phyloP scores from a whole-genome alignment of 2,329 filamentous ascomycete genomes.

The Claviceps fusiformis region DNA sequence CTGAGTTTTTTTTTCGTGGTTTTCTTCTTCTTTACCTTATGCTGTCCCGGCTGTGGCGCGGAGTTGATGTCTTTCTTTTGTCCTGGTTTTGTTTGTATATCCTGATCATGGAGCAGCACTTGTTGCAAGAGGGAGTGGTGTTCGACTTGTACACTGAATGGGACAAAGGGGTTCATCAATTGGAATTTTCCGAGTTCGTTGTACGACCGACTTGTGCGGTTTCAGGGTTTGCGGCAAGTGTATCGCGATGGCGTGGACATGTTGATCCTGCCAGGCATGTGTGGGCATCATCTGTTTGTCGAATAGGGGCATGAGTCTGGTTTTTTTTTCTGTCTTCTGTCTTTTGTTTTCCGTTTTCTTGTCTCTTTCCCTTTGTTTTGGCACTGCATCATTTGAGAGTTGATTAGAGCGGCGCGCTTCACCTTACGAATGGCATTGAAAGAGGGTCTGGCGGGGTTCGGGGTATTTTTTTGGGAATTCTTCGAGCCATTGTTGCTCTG shows the following conservation, averaged over 20 bases:
- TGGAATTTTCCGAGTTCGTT: slow-evolving; percentile 13
- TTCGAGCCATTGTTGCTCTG: slow-evolving; percentile 20
- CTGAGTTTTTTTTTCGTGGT: slow-evolving; percentile 7
- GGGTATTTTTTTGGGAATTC: slow-evolving; percentile 18
- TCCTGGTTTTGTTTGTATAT: not conserved
- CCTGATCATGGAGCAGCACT: slow-evolving; percentile 1
- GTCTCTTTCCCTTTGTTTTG: not conserved
- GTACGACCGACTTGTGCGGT: not conserved
- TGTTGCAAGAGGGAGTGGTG: slow-evolving; percentile 11
- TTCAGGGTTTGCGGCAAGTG: not conserved
- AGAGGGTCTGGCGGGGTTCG: slow-evolving; percentile 16
- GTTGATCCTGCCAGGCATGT: slow-evolving; percentile 5
- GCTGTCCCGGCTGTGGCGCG: not conserved
- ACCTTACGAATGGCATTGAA: slow-evolving; percentile 18
- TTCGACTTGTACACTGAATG: slow-evolving; percentile 15
- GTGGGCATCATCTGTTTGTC: slow-evolving; percentile 7
- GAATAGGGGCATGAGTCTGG: slow-evolving; percentile 7
- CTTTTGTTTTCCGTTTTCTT: not conserved
- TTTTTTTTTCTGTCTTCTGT: slow-evolving; percentile 3
- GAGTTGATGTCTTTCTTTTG: not conserved
- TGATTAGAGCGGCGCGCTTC: slow-evolving; percentile 11
- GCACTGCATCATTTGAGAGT: slow-evolving; percentile 20
- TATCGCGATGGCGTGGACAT: slow-evolving; percentile 6
- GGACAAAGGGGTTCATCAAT: slow-evolving; percentile 14
- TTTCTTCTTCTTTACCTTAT: slow-evolving; percentile 11